Evolutionary conservation across 768 basidiomycete species (phyloP), one percentile per base, ranked within the genome.

Genomic region (Termitomyces sp.): DNA sequence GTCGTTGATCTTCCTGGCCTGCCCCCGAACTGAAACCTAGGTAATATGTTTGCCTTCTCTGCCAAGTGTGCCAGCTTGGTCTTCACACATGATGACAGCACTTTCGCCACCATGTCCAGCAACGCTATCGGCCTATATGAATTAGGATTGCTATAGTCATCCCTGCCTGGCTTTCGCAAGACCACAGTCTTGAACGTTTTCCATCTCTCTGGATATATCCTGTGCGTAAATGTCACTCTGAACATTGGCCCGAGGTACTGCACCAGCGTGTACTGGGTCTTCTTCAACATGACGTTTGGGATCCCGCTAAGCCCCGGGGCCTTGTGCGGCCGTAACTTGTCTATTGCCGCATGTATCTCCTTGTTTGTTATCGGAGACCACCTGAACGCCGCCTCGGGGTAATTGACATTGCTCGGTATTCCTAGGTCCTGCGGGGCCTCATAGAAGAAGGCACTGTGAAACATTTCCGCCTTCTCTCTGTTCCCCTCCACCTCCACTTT

Each of bases 141-240:
- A 43, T 69, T 69, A 2, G 74, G 66, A 2, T 63, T 46, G 0
- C 62, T 52, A 63, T 79, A 79, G 63, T 74, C 68, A 0, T 60
- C 30, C 54, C 69, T 69, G 2, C 74, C 72, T 9, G 75, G 74
- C 59, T 79, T 79, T 2, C 64, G 55, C 0, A 78, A 58, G 0
- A 75, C 69, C 1, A 72, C 49, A 0, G 73, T 76, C 14, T 59
- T 60, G 0, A 67, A 70, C 0, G n/a, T 5, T 50, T 64, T 65
- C 68, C 69, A 74, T 32, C 50, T 16, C 1, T 61, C 41, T 0
- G 74, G 74, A 52, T 71, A 76, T 40, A 54, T 40, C 1, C 60
- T 43, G 0, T 71, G 64, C 1, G 38, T 40, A 44, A 75, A 65
- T 0, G 68, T 70, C 0, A 71, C 72, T 5, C 66, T 14, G 61